Evolutionary conservation across 192 early-diverging fungal genomes (phyloP).

Genomic region (Rhizoclosmatium sp.): DNA sequence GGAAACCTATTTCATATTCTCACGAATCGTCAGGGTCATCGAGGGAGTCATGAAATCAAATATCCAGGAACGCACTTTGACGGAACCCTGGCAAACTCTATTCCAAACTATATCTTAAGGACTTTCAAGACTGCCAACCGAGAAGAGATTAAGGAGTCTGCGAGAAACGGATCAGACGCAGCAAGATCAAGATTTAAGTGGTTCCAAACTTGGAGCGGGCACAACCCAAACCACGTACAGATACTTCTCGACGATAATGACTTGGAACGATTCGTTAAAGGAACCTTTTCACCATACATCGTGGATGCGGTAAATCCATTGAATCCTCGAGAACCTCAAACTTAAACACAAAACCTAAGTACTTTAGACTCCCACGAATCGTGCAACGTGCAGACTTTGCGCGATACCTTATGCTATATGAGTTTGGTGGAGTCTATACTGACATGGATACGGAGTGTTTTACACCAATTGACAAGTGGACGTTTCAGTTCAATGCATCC

Average conservation of each 20-base stretch:
- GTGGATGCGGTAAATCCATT: neutral
- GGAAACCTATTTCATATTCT: neutral
- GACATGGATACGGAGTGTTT: slow-evolving; percentile 43
- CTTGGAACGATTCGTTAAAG: slow-evolving; percentile 20
- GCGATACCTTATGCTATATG: slow-evolving; percentile 43
- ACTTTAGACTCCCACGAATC: slow-evolving; percentile 20
- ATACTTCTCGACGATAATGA: slow-evolving; percentile 22
- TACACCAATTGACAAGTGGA: slow-evolving; percentile 41
- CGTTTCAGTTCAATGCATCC: neutral
- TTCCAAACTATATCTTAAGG: slow-evolving; percentile 11
- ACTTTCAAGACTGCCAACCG: slow-evolving; percentile 23
- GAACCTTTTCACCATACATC: neutral
- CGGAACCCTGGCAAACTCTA: neutral
- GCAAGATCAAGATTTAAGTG: neutral
- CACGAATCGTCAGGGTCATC: neutral
- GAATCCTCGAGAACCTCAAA: too few species aligned
- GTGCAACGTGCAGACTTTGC: slow-evolving; percentile 39
- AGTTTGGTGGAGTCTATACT: slow-evolving; percentile 46
- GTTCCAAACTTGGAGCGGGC: slow-evolving; percentile 7
- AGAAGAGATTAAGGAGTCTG: slow-evolving; percentile 35
- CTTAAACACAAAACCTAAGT: neutral
- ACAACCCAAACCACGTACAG: slow-evolving; percentile 24
- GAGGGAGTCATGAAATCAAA: neutral
- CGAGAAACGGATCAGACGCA: slow-evolving; percentile 19
- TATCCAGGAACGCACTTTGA: neutral